Conservation (phyloP, 208 protist species). For the Leishmania major region DNA sequence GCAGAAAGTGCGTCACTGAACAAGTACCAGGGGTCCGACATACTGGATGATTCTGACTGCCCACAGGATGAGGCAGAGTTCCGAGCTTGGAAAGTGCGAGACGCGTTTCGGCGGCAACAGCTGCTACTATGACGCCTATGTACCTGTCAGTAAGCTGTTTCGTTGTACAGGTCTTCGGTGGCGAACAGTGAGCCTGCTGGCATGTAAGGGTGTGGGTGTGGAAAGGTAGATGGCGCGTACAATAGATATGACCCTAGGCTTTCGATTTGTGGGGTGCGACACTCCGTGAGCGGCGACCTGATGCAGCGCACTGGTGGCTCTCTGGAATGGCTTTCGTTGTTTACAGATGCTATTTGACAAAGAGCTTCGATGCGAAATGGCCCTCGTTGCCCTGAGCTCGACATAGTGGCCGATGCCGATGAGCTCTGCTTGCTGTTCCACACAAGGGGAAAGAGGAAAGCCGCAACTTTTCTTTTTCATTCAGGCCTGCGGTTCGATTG, state of each 20-base stretch:
- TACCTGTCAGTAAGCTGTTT: background rate
- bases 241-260: background rate
- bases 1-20: constrained; percentile 15
- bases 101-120: constrained; percentile 30
- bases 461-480: background rate
- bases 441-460: background rate
- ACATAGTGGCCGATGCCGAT: background rate
- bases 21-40: constrained; percentile 23
- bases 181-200: background rate
- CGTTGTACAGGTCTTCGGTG: background rate
- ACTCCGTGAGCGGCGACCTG: background rate
- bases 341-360: constrained; percentile 3
- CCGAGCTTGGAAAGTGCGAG: constrained; percentile 48
- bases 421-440: background rate
- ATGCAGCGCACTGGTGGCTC: background rate
- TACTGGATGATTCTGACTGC: constrained; percentile 76
- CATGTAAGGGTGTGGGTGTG: background rate
- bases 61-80: constrained; percentile 57
- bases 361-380: background rate
- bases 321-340: background rate
- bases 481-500: background rate
- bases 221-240: background rate
- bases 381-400: background rate
- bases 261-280: background rate
- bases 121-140: constrained; percentile 9